Percentiles rank a stretch among this genome's conserved stretches.
These are phyloP conservation scores for Aspergillus sp. DNA, from an alignment of 2,329 filamentous ascomycete species.

Conservation along the genomic window DNA sequence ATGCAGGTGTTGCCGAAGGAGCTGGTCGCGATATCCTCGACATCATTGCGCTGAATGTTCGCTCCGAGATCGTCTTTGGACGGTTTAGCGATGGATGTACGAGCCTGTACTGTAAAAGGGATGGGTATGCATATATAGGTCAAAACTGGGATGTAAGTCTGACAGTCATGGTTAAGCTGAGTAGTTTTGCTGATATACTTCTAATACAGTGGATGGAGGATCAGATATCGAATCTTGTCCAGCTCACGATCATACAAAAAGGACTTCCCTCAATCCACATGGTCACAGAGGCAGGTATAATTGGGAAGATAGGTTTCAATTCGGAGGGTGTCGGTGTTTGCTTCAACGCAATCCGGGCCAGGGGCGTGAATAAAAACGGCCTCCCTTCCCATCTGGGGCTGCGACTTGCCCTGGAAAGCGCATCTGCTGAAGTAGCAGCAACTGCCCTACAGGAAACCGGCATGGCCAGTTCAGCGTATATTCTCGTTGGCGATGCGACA, in stretches of 20 bases:
- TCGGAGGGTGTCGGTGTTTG: neutral
- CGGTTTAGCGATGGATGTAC: constrained; percentile 3
- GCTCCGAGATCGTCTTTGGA: constrained; percentile 1
- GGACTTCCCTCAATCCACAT: neutral
- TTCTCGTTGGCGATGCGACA: neutral
- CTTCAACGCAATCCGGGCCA: neutral
- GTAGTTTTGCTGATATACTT: too few relatives aligned
- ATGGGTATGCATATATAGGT: neutral
- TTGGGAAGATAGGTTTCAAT: constrained; percentile 1
- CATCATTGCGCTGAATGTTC: constrained; percentile 1
- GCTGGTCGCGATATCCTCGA: neutral
- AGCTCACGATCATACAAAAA: neutral
- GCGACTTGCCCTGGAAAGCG: neutral
- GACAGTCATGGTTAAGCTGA: neutral
- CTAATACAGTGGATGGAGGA: neutral
- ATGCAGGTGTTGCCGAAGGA: neutral
- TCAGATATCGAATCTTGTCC: neutral
- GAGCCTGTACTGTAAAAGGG: neutral
- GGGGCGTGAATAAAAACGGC: neutral
- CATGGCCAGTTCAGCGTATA: neutral
- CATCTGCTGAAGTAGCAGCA: neutral
- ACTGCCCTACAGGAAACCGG: neutral
- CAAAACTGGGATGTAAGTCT: constrained; percentile 4
- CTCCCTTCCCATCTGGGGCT: neutral
- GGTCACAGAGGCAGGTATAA: constrained; percentile 1